Evolutionary conservation across 495 filamentous ascomycete species (phyloP).

Genomic region (Poronia punctata): DNA sequence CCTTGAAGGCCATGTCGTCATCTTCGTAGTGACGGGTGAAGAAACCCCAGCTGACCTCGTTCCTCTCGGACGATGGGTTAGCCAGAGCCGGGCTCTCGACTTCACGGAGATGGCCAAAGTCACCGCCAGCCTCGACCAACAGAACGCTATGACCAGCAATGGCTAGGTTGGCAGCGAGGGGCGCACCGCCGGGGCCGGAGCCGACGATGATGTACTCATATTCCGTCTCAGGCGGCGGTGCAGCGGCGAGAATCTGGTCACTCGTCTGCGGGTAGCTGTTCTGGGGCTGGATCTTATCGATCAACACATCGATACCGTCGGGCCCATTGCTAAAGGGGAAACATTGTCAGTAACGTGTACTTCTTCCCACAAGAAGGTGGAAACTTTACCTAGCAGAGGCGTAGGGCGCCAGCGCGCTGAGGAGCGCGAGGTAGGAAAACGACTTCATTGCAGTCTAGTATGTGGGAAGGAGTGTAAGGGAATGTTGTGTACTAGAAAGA

Average conservation of each 20-base stretch:
- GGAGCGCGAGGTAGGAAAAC: conserved; percentile 13
- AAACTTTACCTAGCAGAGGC: conserved; percentile 6
- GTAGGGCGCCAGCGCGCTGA: conserved; percentile 10
- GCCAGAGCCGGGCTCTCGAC: conserved; percentile 32
- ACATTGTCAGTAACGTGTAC: background rate
- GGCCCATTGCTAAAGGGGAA: background rate
- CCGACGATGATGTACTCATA: conserved; percentile 63
- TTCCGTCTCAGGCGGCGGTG: conserved; percentile 8
- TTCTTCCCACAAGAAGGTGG: background rate
- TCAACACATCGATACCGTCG: conserved; percentile 8
- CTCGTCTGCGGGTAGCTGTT: conserved; percentile 11
- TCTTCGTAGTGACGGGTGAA: conserved; percentile 40
- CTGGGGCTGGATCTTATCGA: conserved; percentile 7
- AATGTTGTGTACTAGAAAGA: background rate
- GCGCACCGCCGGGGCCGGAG: conserved; percentile 56
- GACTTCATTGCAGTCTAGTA: conserved; percentile 5
- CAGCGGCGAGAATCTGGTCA: background rate
- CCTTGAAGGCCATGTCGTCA: conserved; percentile 24
- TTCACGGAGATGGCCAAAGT: conserved; percentile 17
- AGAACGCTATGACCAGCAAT: conserved; percentile 45
- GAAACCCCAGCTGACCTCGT: conserved; percentile 36
- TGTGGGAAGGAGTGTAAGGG: background rate
- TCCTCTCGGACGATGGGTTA: conserved; percentile 46
- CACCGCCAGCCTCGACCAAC: conserved; percentile 21
- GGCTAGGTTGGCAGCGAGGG: conserved; percentile 53